Conservation (phyloP, 2,329 filamentous ascomycete genomes). For the Neonectria magnoliae region DNA sequence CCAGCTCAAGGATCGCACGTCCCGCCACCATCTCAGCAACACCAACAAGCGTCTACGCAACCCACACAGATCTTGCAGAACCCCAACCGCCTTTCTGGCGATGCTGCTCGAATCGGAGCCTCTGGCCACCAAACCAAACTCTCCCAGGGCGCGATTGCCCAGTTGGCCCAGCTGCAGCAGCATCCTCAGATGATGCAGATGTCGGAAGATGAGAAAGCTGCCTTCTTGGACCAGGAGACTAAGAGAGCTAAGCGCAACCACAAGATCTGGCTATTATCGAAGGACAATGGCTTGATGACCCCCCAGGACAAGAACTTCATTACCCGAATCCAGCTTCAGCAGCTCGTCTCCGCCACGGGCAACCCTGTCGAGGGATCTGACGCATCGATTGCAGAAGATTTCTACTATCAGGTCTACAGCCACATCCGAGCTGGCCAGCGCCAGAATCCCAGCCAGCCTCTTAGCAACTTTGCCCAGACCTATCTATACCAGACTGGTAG, state of each 20-base stretch:
- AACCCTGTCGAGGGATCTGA: slow-evolving; percentile 86
- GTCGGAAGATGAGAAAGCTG: slow-evolving; percentile 83
- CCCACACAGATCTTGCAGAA: slow-evolving; percentile 85
- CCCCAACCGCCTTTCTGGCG: slow-evolving; percentile 70
- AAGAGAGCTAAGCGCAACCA: slow-evolving; percentile 97
- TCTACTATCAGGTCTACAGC: slow-evolving; percentile 98
- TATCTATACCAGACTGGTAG: slow-evolving; percentile 96
- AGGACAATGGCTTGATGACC: slow-evolving; percentile 97
- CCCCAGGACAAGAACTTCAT: slow-evolving; percentile 99
- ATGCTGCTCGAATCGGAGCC: slow-evolving; percentile 51
- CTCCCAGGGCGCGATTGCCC: slow-evolving; percentile 61
- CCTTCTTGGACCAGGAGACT: slow-evolving; percentile 89
- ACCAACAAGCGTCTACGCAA: slow-evolving; percentile 56
- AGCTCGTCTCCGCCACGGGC: slow-evolving; percentile 91
- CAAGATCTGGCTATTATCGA: slow-evolving; percentile 93
- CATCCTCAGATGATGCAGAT: slow-evolving; percentile 70
- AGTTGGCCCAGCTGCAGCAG: slow-evolving; percentile 47
- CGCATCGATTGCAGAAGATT: slow-evolving; percentile 87
- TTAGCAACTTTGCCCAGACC: slow-evolving; percentile 97
- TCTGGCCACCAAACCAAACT: slow-evolving; percentile 54
- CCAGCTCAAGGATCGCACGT: slow-evolving; percentile 45
- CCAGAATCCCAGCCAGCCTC: slow-evolving; percentile 90
- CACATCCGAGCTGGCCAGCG: slow-evolving; percentile 91
- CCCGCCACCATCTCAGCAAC: slow-evolving; percentile 45
- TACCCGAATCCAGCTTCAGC: slow-evolving; percentile 95